These are phyloP conservation scores for Phragmites australis DNA, from an alignment of 176 grass and related monocot species.

Conservation along the genomic window DNA sequence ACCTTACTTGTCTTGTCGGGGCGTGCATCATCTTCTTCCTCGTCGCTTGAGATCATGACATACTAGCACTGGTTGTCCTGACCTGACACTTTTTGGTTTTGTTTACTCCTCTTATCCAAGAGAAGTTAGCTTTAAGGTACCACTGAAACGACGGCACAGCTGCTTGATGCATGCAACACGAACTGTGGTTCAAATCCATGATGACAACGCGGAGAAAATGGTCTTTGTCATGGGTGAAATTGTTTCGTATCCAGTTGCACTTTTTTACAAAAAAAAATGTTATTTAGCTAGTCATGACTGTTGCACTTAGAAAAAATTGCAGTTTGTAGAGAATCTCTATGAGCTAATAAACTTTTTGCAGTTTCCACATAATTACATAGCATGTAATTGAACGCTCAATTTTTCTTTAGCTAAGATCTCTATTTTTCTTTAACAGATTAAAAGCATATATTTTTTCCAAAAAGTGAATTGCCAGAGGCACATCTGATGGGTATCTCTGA, in stretches of 20 bases:
- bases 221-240: background rate
- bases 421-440: background rate
- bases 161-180: background rate
- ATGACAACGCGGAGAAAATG: background rate
- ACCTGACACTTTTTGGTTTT: background rate
- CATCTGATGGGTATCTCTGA: background rate
- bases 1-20: no score
- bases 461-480: background rate
- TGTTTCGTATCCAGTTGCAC: background rate
- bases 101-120: conserved; percentile 11
- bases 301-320: background rate
- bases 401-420: background rate
- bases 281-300: background rate
- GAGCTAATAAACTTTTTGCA: background rate
- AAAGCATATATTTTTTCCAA: background rate
- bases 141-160: background rate
- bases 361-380: background rate
- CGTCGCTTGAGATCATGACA: no score
- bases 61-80: conserved; percentile 30
- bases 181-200: background rate
- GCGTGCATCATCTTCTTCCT: no score
- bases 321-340: background rate
- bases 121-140: background rate
- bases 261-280: background rate
- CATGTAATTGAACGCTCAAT: background rate